A percentile compares a stretch with the other conserved stretches of the same genome.
Conservation (phyloP, 805 yeast genomes). For the Candida endomychidarum region DNA sequence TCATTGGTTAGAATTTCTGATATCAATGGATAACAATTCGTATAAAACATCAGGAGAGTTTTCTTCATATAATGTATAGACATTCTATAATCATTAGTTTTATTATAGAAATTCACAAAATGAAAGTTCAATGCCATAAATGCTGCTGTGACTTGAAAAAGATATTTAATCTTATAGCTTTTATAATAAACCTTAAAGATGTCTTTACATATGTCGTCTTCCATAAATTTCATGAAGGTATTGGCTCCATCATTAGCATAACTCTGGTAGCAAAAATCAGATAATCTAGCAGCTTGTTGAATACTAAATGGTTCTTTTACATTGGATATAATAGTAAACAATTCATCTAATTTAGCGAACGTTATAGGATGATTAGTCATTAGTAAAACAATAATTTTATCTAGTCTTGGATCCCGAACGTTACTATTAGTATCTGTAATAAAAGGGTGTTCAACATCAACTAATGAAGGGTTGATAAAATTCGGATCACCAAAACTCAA, state of each 20-base stretch:
- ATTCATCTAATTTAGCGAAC: slow-evolving; percentile 12
- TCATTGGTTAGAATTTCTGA: slow-evolving; percentile 9
- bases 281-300: slow-evolving; percentile 13
- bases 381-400: slow-evolving; percentile 11
- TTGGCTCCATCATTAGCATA: slow-evolving; percentile 8
- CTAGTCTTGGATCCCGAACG: slow-evolving; percentile 16
- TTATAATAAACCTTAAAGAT: slow-evolving; percentile 8
- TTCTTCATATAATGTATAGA: slow-evolving; percentile 35
- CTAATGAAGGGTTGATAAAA: slow-evolving; percentile 10
- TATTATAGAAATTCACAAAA: slow-evolving; percentile 41
- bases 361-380: slow-evolving; percentile 4
- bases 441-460: slow-evolving; percentile 19
- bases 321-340: slow-evolving; percentile 18
- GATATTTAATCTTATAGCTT: slow-evolving; percentile 7
- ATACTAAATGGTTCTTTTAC: slow-evolving; percentile 16
- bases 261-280: slow-evolving; percentile 12
- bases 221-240: background rate
- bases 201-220: slow-evolving; percentile 1
- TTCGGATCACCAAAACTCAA: slow-evolving; percentile 21
- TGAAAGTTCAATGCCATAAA: slow-evolving; percentile 24
- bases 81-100: slow-evolving; percentile 22
- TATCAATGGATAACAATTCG: slow-evolving; percentile 17
- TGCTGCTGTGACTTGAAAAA: slow-evolving; percentile 7
- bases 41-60: slow-evolving; percentile 24
- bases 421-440: slow-evolving; percentile 17